These are phyloP conservation scores for Kurtzmaniella fragi DNA, from an alignment of 805 yeast species.

Conservation along the genomic window DNA sequence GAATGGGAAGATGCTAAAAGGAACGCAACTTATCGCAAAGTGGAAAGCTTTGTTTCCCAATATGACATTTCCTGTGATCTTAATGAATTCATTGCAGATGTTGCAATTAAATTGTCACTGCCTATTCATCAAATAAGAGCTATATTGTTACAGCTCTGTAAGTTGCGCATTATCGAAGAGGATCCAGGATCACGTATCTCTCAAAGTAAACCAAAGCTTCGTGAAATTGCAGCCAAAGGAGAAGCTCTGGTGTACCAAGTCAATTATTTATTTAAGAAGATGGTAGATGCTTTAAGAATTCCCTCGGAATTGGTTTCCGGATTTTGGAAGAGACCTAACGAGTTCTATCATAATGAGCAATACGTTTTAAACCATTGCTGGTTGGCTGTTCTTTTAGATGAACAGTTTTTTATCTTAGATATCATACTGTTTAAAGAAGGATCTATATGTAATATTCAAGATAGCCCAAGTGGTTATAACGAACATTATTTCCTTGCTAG, in stretches of 20 bases:
- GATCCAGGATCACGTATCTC: constrained; percentile 21
- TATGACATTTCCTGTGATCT: constrained; percentile 27
- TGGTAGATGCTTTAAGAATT: constrained; percentile 66
- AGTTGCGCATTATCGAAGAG: constrained; percentile 46
- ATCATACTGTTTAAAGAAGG: constrained; percentile 35
- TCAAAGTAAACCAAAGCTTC: constrained; percentile 37
- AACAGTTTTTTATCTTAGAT: constrained; percentile 79
- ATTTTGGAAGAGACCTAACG: constrained; percentile 75
- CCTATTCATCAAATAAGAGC: constrained; percentile 54
- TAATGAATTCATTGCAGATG: constrained; percentile 38
- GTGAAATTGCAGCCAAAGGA: constrained; percentile 39
- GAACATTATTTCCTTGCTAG: constrained; percentile 72
- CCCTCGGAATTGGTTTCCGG: constrained; percentile 78
- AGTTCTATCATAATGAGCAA: constrained; percentile 45
- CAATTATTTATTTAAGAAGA: constrained; percentile 68
- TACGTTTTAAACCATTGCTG: constrained; percentile 77
- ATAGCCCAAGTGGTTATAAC: constrained; percentile 22
- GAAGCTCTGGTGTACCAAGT: constrained; percentile 67
- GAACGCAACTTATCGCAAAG: constrained; percentile 15
- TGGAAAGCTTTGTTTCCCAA: constrained; percentile 27
- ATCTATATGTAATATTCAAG: constrained; percentile 26
- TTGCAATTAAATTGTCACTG: constrained; percentile 34
- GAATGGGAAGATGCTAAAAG: constrained; percentile 9
- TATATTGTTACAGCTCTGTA: constrained; percentile 62
- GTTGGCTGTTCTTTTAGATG: constrained; percentile 73